Evolutionary conservation across 2,329 filamentous ascomycete genomes (phyloP), one percentile per base, ranked within the genome.

Genomic region (Fusarium chuoi): DNA sequence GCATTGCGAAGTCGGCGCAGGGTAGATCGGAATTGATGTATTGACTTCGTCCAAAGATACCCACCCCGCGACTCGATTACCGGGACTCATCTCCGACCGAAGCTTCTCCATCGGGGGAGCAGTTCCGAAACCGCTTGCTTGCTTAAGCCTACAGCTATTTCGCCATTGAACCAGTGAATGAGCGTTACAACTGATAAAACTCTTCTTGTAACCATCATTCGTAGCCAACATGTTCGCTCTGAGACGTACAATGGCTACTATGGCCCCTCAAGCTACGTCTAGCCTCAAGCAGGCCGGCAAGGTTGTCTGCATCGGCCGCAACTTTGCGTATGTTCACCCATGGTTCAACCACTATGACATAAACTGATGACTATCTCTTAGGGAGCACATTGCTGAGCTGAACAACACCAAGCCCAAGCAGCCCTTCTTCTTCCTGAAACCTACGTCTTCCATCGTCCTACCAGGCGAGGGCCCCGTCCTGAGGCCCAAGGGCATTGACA

Each of bases 351-450:
- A 30, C 55, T 6, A 58, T 56, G 52, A 58, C 14, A 46, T 48
- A 17, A 26, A 69, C 70, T 76, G 41, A 78, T 65, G 9, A 35
- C 22, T 6, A 4, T 30, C 56, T 41, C 39, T 14, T 54, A 96
- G 94, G 79, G 96, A 98, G 83, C 96, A 99, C 85, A 93, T 98
- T 81, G 90, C 92, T 73, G 96, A 99, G 86, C 89, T 99, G 77
- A 95, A 95, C 84, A 98, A 92, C 83, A 87, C 89, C 69, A 91
- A 91, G 75, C 96, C 96, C 57, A 97, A 96, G 83, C 95, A 98
- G 84, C 96, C 96, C 33, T 98, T 99, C 86, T 99, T 98, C 91
- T 99, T 99, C 89, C 90, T 98, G 77, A 99, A 99, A 88, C 96
- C 96, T 4, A 86, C 95, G 1, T 94, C 93, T 45, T 94, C 95